Evolutionary conservation across 2,329 filamentous ascomycete species (phyloP).

Genomic region (Scedosporium dehoogii): DNA sequence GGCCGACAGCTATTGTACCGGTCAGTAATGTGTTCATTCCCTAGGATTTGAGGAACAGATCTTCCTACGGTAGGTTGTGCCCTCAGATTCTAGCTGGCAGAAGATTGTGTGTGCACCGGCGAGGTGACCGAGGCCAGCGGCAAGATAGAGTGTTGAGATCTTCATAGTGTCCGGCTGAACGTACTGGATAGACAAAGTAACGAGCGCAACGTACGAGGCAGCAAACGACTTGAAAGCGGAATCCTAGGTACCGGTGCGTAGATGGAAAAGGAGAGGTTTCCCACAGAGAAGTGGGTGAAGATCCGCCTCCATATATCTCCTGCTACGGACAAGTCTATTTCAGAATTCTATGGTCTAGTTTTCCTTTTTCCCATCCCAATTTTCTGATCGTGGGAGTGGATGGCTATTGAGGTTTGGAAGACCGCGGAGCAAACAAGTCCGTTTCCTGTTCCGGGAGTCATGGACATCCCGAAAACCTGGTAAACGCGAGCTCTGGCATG

Average conservation of each 20-base stretch:
- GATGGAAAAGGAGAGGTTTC: not conserved
- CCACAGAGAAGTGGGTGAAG: not conserved
- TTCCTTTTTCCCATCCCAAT: not conserved
- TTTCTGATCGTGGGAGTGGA: not conserved
- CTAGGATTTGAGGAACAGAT: not conserved
- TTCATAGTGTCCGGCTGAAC: constrained; percentile 10
- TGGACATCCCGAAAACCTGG: not conserved
- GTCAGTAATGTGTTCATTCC: not conserved
- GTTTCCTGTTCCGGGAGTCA: not conserved
- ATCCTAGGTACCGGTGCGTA: too few species aligned
- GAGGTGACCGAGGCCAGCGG: not conserved
- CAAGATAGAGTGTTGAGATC: not conserved
- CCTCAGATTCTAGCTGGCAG: constrained; percentile 23
- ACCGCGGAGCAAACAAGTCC: not conserved
- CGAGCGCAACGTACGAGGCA: not conserved
- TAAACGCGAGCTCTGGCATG: not conserved
- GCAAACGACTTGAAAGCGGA: not conserved
- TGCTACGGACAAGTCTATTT: not conserved
- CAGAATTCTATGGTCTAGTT: too few species aligned
- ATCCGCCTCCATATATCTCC: not conserved
- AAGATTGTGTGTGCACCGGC: constrained; percentile 19
- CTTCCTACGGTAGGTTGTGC: constrained; percentile 19
- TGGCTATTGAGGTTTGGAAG: not conserved
- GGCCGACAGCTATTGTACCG: constrained; percentile 20
- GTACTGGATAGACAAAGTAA: too few species aligned